Evolutionary conservation across 2,329 filamentous ascomycete genomes (phyloP), one percentile per base, ranked within the genome.

Genomic region (Nemania abortiva): DNA sequence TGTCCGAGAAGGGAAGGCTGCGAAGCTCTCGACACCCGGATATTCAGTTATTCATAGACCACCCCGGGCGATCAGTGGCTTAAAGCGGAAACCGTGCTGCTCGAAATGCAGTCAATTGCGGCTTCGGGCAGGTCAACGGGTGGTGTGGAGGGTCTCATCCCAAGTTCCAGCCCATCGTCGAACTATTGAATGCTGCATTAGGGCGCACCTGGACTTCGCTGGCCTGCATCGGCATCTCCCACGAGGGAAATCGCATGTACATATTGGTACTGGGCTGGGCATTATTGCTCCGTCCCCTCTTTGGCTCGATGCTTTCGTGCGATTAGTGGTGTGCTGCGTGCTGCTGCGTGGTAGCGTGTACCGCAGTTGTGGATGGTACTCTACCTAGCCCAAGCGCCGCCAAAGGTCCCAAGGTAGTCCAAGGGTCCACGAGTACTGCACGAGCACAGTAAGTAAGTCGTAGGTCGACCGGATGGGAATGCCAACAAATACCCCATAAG

Each of bases 131-230:
- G 70, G 68, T 70, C 61, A 63, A 29, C 64, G 52, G 56, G 52
- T 65, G 54, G 63, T 67, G 56, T 68, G 64, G 66, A 69, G 63
- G 67, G 70, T 58, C 63, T 63, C 49, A 59, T 68, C 57, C 54
- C 65, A 66, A 70, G 67, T 65, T 68, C 70, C 70, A 72, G 68
- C 70, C 70, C 68, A 65, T 70, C 66, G 68, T 70, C 65, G 61
- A 65, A 73, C 71, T 73, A 73, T 73, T 73, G 71, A 62, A 72
- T 69, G 65, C 61, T 73, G 72, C 72, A 73, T 73, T 73, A 73
- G 70, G 68, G 68, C 65, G 52, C 61, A 70, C 53, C 66, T 66
- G 64, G 65, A 63, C 63, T 66, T 15, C 39, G 63, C 61, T 66
- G 63, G 71, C 62, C 63, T 63, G 71, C 70, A 68, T 70, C 63